Conservation (phyloP, 73 alveolate species). For the Blepharisma stoltei region DNA sequence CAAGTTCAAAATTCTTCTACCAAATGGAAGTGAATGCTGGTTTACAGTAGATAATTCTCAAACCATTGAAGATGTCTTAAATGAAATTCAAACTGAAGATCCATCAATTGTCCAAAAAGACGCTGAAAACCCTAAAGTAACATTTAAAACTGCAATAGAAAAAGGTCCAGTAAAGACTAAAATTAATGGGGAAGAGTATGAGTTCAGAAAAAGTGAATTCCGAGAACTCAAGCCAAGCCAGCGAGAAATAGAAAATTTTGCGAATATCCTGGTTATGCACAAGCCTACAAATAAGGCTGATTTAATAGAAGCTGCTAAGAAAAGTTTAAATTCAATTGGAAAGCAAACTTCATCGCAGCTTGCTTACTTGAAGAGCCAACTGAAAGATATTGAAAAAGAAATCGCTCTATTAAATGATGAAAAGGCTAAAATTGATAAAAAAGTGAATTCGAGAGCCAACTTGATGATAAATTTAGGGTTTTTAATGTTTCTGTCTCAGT, state of each 20-base stretch:
- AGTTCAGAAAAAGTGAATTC: not conserved
- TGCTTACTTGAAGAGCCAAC: not conserved
- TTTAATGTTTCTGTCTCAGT: slow-evolving; percentile 33
- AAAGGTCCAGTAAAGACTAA: not conserved
- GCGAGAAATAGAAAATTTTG: not conserved
- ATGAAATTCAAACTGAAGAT: slow-evolving; percentile 5
- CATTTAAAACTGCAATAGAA: not conserved
- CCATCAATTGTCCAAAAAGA: not conserved
- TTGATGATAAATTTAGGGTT: slow-evolving; percentile 35
- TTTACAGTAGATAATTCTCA: slow-evolving; percentile 10
- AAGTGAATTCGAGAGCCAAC: slow-evolving; percentile 28
- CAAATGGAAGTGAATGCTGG: slow-evolving; percentile 23
- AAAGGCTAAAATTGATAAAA: slow-evolving; percentile 32
- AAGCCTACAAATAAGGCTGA: not conserved
- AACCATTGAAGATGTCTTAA: not conserved
- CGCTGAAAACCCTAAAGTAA: not conserved
- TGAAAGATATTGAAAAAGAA: slow-evolving; percentile 23
- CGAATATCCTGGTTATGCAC: not conserved
- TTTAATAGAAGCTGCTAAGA: not conserved
- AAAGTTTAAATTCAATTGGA: not conserved
- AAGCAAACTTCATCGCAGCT: not conserved
- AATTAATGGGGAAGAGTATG: not conserved
- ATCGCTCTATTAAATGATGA: slow-evolving; percentile 24
- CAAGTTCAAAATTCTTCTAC: not conserved
- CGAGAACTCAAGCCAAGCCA: not conserved